A percentile compares a stretch with the other conserved stretches of the same genome.
These are phyloP conservation scores for Sesbania bispinosa DNA, from an alignment of 306 rosid species.

Conservation along the genomic window DNA sequence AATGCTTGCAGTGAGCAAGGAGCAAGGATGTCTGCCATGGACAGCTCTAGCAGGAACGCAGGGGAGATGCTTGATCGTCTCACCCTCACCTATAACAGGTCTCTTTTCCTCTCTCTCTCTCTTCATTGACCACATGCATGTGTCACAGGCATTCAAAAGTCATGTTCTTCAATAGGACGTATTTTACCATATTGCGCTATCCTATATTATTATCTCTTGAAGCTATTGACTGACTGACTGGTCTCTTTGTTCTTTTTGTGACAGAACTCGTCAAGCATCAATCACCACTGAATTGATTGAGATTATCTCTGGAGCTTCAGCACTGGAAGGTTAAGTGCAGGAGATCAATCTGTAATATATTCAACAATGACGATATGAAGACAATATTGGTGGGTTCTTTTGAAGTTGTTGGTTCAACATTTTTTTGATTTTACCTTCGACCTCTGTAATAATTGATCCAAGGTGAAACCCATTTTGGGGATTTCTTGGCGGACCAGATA, in stretches of 20 bases:
- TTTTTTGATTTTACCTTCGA: slow-evolving; percentile 16
- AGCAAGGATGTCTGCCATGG: slow-evolving; percentile 99
- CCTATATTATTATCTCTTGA: neutral
- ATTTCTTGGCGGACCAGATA: slow-evolving; percentile 22
- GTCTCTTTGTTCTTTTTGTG: slow-evolving; percentile 30
- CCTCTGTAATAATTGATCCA: slow-evolving; percentile 53
- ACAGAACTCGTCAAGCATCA: slow-evolving; percentile 98
- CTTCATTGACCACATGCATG: neutral
- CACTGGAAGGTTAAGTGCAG: slow-evolving; percentile 58
- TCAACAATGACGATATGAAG: slow-evolving; percentile 44
- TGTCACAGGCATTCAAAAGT: neutral
- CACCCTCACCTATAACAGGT: slow-evolving; percentile 94
- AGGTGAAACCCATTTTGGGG: slow-evolving; percentile 35
- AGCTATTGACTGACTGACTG: slow-evolving; percentile 18
- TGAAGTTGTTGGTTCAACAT: slow-evolving; percentile 41
- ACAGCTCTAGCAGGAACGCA: slow-evolving; percentile 99
- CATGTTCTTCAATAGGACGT: neutral
- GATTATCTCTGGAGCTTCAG: slow-evolving; percentile 98
- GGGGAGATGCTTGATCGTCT: slow-evolving; percentile 99
- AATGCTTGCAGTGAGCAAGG: slow-evolving; percentile 99
- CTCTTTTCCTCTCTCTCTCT: slow-evolving; percentile 22
- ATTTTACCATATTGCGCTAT: neutral
- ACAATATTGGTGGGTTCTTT: slow-evolving; percentile 29
- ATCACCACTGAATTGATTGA: slow-evolving; percentile 97
- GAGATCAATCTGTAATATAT: slow-evolving; percentile 23